Evolutionary conservation across 2,329 filamentous ascomycete species (phyloP), one percentile per base, ranked within the genome.

Genomic region (Paracoccidioides lutzii): DNA sequence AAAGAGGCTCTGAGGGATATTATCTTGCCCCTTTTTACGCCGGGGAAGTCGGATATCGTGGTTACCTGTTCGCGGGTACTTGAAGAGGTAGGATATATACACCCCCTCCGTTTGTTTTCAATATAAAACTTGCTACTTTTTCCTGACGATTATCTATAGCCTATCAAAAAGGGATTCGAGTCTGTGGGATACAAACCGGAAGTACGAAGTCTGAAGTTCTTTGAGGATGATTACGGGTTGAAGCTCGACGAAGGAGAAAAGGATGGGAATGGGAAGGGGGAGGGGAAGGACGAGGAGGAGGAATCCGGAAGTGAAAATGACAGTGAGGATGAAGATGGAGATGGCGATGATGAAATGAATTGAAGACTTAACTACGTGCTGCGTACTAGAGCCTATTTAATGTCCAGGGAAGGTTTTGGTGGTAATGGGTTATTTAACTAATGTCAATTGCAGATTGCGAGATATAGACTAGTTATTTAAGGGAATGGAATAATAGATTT

Each of bases 181-280:
- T 76, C 75, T 1, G 83, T 82, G 56, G 90, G 90, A 0, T 98
- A 95, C 75, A 84, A 84, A 68, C 85, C 86, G 0, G 80, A 88
- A 66, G 78, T 87, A 42, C 84, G 84, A 66, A 77, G 84, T 33
- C 76, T 97, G 52, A 82, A 83, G 44, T 80, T 87, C 64, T 97
- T 95, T 70, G 83, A 94, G 69, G 88, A 96, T 60, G 88, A 90
- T 65, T 97, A 97, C 67, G 91, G 91, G 0, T 73, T 96, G 49
- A 79, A 86, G 67, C 78, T 77, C 2, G 76, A 75, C 2, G 80
- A 78, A 3, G 82, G 78, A 0, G 80, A 81, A 3, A 82, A 81
- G 2, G 76, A 78, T 0, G 76, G 78, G 0, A 80, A 80, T 0
- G 78, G 73, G 0, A 72, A 74, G 1, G 71, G 83, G 0, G 82